phyloP scores from a whole-genome alignment of 2,329 filamentous ascomycete genomes.

The Tolypocladium tundrense region DNA sequence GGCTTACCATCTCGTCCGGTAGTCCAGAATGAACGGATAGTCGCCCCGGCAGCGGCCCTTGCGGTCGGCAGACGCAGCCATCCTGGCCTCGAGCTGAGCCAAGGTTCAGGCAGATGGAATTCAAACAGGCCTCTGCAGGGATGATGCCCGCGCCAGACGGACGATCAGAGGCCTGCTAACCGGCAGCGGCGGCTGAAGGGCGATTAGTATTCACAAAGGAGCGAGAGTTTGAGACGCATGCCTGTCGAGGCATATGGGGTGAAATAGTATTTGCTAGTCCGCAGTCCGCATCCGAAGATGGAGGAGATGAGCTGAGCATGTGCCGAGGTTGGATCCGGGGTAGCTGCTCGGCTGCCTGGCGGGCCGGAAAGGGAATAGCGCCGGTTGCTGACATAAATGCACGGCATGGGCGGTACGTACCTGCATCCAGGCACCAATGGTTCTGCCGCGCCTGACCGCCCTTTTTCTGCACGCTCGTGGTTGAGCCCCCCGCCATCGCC shows the following conservation, averaged over 20 bases:
- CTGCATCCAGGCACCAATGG: background rate
- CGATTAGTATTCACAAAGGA: background rate
- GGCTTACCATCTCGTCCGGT: slow-evolving; percentile 70
- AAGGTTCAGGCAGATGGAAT: background rate
- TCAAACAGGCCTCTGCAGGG: background rate
- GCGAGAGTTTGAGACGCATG: background rate
- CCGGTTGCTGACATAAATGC: background rate
- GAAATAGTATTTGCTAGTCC: background rate
- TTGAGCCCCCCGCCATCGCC: background rate
- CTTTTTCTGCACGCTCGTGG: slow-evolving; percentile 1
- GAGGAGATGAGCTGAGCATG: background rate
- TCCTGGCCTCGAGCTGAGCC: background rate
- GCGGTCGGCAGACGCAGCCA: slow-evolving; percentile 20
- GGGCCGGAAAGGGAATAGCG: background rate
- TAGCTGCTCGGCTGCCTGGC: background rate
- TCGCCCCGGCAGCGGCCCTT: slow-evolving; percentile 59
- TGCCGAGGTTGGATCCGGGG: background rate
- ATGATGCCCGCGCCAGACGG: background rate
- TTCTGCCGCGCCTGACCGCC: slow-evolving; percentile 19
- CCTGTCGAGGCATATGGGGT: background rate
- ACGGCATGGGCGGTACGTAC: background rate
- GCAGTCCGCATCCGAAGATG: background rate
- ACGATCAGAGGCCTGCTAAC: background rate
- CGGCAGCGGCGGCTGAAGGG: background rate
- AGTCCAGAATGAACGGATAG: slow-evolving; percentile 71